Percentiles rank a stretch among this genome's conserved stretches.
Evolutionary conservation across 805 yeast genomes (phyloP).

Genomic region (Suhomyces prunicola): DNA sequence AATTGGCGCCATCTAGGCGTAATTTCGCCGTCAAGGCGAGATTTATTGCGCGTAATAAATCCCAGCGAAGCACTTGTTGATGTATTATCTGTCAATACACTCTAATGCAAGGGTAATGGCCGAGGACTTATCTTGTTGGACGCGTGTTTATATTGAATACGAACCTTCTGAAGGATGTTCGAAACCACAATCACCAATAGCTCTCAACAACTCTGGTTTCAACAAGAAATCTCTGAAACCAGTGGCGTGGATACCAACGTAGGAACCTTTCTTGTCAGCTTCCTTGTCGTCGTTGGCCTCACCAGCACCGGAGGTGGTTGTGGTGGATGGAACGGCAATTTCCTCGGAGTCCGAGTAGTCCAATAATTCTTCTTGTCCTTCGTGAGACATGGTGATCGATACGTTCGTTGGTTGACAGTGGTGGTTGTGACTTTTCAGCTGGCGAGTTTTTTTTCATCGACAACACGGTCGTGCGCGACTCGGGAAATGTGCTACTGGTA

Average conservation of each 20-base stretch:
- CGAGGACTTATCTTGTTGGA: not conserved
- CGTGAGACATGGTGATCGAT: slow-evolving; percentile 67
- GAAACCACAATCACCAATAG: slow-evolving; percentile 98
- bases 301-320: slow-evolving; percentile 37
- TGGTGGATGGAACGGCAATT: slow-evolving; percentile 64
- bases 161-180: slow-evolving; percentile 99
- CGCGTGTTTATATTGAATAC: slow-evolving; percentile 32
- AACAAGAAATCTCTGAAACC: slow-evolving; percentile 96
- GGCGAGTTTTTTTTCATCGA: slow-evolving; percentile 1
- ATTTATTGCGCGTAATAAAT: not conserved
- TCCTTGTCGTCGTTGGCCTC: slow-evolving; percentile 53
- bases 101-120: not conserved
- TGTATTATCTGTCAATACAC: not conserved
- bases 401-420: not conserved
- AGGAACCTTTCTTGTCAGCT: slow-evolving; percentile 90
- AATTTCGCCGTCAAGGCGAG: not conserved
- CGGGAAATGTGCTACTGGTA: not conserved
- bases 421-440: slow-evolving; percentile 1
- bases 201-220: slow-evolving; percentile 95
- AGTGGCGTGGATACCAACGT: slow-evolving; percentile 97
- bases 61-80: not conserved
- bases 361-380: slow-evolving; percentile 98
- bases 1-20: not conserved
- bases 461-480: not conserved
- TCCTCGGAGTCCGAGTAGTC: slow-evolving; percentile 99